Conservation (phyloP, 1,139 yeast genomes). For the Geotrichum europaeum region DNA sequence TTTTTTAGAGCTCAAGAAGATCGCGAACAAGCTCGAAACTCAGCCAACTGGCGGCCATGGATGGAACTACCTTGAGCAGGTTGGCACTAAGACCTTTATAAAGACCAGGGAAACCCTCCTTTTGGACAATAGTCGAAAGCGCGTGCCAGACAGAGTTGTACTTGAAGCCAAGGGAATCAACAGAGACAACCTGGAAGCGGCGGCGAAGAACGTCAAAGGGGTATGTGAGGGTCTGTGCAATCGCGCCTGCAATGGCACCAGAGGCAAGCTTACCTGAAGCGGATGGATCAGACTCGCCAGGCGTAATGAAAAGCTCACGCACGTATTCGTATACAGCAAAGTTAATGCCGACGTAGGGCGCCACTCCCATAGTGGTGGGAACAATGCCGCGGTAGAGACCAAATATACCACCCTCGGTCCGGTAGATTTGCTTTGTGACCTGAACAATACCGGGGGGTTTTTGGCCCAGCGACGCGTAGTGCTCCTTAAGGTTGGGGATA, state of each 20-base stretch:
- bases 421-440: conserved; percentile 54
- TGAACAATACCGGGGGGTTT: conserved; percentile 62
- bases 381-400: conserved; percentile 80
- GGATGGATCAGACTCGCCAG: conserved; percentile 32
- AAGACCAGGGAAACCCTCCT: conserved; percentile 75
- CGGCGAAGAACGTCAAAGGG: conserved; percentile 87
- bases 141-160: conserved; percentile 73
- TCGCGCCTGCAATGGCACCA: conserved; percentile 87
- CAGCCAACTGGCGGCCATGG: conserved; percentile 94
- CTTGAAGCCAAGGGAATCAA: conserved; percentile 69
- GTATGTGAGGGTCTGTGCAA: conserved; percentile 73
- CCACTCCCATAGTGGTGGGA: conserved; percentile 90
- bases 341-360: conserved; percentile 91
- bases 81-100: conserved; percentile 88
- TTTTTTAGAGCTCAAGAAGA: conserved; percentile 21
- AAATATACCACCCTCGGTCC: conserved; percentile 70
- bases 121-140: conserved; percentile 53
- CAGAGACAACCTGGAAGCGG: conserved; percentile 82
- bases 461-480: conserved; percentile 32
- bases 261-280: conserved; percentile 58
- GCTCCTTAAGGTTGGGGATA: conserved; percentile 46
- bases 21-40: conserved; percentile 66
- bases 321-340: conserved; percentile 83
- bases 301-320: conserved; percentile 46
- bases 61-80: conserved; percentile 83